These are phyloP conservation scores for Phytophthora pinifolia DNA, from an alignment of 352 stramenopile species.

Conservation along the genomic window DNA sequence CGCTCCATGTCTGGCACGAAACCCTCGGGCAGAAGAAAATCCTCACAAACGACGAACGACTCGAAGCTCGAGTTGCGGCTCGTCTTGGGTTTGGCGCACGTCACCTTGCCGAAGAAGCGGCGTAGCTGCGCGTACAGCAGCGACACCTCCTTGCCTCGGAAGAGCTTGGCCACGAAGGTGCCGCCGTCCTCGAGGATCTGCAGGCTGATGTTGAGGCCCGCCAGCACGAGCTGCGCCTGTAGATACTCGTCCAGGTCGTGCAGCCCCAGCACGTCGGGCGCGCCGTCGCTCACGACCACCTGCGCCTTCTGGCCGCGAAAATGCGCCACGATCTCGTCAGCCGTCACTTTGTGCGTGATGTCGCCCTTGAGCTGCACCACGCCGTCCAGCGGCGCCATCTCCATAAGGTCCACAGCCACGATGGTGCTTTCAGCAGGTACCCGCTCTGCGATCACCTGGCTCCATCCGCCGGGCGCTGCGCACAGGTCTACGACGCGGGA, in stretches of 20 bases:
- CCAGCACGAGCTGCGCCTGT: conserved; percentile 77
- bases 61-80: conserved; percentile 87
- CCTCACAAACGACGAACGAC: conserved; percentile 77
- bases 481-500: conserved; percentile 84
- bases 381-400: conserved; percentile 96
- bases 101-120: conserved; percentile 71
- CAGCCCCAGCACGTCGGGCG: conserved; percentile 95
- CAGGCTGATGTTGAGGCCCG: conserved; percentile 78
- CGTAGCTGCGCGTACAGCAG: conserved; percentile 72
- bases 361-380: conserved; percentile 79
- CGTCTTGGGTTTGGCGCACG: conserved; percentile 82
- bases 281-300: conserved; percentile 98
- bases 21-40: conserved; percentile 50
- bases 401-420: conserved; percentile 85
- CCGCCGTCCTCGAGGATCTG: conserved; percentile 70
- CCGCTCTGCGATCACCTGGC: conserved; percentile 81
- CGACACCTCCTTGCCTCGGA: conserved; percentile 79
- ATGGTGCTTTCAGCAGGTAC: conserved; percentile 51
- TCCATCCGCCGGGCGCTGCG: conserved; percentile 84
- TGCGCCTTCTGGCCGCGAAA: conserved; percentile 90
- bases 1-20: conserved; percentile 68
- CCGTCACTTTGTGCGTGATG: conserved; percentile 80
- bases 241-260: conserved; percentile 85
- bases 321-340: conserved; percentile 66
- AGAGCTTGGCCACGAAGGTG: conserved; percentile 87